Percentiles rank a stretch among this genome's conserved stretches.
Conservation (phyloP, 2,329 filamentous ascomycete genomes). For the Pyricularia sp. region DNA sequence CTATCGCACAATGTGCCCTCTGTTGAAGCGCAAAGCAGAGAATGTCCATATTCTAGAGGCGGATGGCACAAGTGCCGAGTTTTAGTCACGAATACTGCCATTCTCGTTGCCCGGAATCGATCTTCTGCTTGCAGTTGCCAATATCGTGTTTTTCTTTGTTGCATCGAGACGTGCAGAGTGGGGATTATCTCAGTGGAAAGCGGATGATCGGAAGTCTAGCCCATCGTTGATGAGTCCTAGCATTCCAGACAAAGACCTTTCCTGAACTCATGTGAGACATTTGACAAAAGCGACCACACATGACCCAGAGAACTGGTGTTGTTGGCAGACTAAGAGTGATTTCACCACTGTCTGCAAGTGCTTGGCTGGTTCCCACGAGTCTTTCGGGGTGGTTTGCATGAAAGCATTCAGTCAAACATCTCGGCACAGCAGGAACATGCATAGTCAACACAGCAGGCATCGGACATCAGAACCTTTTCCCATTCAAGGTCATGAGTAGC, state of each 20-base stretch:
- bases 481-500: no score
- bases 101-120: neutral
- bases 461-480: no score
- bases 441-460: no score
- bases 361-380: neutral
- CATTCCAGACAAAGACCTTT: neutral
- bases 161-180: neutral
- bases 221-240: neutral
- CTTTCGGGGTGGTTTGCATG: neutral
- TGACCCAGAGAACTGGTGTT: neutral
- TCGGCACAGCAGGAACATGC: neutral
- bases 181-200: neutral
- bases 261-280: neutral
- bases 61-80: neutral
- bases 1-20: neutral
- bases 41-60: neutral
- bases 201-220: neutral
- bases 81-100: neutral
- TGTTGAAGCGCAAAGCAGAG: neutral
- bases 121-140: neutral
- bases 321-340: no score
- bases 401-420: neutral
- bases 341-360: neutral
- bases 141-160: neutral
- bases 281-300: neutral